Percentiles rank a stretch among this genome's conserved stretches.
These are phyloP conservation scores for Casuarina glauca DNA, from an alignment of 306 rosid species.

Conservation along the genomic window DNA sequence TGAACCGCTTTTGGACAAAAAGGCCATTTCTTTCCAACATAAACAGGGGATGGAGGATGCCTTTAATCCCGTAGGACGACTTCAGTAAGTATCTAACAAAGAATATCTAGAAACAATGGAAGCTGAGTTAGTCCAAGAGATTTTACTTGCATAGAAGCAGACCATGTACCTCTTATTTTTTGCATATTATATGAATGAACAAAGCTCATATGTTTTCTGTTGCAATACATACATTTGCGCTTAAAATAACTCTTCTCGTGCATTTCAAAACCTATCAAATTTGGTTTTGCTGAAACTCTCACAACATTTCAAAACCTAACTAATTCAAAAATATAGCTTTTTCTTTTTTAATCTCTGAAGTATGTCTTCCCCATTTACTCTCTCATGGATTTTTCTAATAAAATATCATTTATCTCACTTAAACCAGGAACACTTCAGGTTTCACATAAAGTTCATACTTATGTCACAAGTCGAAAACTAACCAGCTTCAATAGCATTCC, in stretches of 20 bases:
- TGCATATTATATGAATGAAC: background rate
- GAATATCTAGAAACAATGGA: background rate
- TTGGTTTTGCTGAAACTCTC: too few relatives aligned
- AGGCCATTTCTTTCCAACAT: too few relatives aligned
- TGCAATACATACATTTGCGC: background rate
- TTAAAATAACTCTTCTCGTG: background rate
- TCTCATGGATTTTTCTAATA: background rate
- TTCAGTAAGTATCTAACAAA: background rate
- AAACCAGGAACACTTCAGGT: background rate
- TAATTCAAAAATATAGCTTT: too few relatives aligned
- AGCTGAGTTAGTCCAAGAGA: background rate
- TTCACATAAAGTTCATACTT: background rate
- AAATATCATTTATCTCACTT: background rate
- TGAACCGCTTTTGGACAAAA: too few relatives aligned
- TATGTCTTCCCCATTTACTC: too few relatives aligned
- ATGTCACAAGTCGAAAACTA: background rate
- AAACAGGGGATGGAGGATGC: too few relatives aligned
- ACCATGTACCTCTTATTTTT: too few relatives aligned
- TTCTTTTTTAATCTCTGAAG: too few relatives aligned
- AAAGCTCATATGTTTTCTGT: background rate
- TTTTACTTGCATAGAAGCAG: too few relatives aligned
- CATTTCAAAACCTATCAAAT: too few relatives aligned
- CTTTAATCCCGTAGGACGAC: background rate
- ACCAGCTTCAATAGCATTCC: conserved; percentile 37
- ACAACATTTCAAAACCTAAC: too few relatives aligned